Percentiles rank a stretch among this genome's conserved stretches.
phyloP scores from a whole-genome alignment of 345 rosid genomes.

The Ricinus communis region DNA sequence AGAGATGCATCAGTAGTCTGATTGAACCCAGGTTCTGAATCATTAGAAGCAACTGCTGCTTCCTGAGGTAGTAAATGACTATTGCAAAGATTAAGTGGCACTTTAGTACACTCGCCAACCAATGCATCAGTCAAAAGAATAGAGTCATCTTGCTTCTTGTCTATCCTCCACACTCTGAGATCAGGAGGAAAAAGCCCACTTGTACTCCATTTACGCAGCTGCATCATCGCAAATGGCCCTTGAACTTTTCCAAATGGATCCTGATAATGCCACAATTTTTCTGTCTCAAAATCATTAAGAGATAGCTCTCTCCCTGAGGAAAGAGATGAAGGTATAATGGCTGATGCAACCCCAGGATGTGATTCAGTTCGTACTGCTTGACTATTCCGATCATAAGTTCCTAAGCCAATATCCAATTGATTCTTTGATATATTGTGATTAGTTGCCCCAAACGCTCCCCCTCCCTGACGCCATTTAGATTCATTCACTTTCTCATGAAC shows the following conservation, averaged over 20 bases:
- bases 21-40: slow-evolving; percentile 23
- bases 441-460: slow-evolving; percentile 16
- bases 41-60: slow-evolving; percentile 18
- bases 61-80: slow-evolving; percentile 24
- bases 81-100: slow-evolving; percentile 20
- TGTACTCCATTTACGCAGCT: slow-evolving; percentile 71
- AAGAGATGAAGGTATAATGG: slow-evolving; percentile 32
- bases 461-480: slow-evolving; percentile 18
- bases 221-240: slow-evolving; percentile 80
- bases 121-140: slow-evolving; percentile 77
- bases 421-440: slow-evolving; percentile 25
- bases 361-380: slow-evolving; percentile 22
- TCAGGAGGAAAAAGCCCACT: slow-evolving; percentile 70
- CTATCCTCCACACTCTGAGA: slow-evolving; percentile 70
- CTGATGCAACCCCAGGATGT: slow-evolving; percentile 28
- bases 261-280: slow-evolving; percentile 76
- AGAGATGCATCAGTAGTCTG: slow-evolving; percentile 16
- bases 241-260: slow-evolving; percentile 79
- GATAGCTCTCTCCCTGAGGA: slow-evolving; percentile 43
- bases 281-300: slow-evolving; percentile 42
- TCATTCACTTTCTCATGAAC: slow-evolving; percentile 30
- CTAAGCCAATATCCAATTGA: slow-evolving; percentile 30
- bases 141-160: slow-evolving; percentile 60
- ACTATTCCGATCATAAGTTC: slow-evolving; percentile 18
- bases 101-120: slow-evolving; percentile 39